Percentiles rank a stretch among this genome's conserved stretches.
Conservation (phyloP, 2,329 filamentous ascomycete species). For the Herpotrichia juniperi region DNA sequence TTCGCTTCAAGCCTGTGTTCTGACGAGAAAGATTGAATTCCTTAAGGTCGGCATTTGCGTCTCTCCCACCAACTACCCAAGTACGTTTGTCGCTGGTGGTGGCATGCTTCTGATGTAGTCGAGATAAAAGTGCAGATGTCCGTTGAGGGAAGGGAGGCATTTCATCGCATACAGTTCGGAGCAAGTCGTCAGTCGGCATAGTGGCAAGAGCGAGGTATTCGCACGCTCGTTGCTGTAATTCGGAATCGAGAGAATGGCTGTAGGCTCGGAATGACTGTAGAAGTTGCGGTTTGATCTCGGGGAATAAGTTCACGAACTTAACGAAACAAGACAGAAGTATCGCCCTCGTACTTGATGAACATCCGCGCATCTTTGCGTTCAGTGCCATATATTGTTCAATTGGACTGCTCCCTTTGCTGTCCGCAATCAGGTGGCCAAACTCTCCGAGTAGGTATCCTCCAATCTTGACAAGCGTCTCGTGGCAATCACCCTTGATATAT, state of each 20-base stretch:
- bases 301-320: slow-evolving; percentile 98
- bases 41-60: slow-evolving; percentile 81
- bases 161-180: slow-evolving; percentile 94
- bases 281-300: slow-evolving; percentile 96
- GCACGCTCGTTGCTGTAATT: slow-evolving; percentile 94
- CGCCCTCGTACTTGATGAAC: slow-evolving; percentile 85
- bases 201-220: slow-evolving; percentile 89
- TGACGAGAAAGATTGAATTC: slow-evolving; percentile 79
- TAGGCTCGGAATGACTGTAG: slow-evolving; percentile 89
- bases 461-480: slow-evolving; percentile 97
- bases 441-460: slow-evolving; percentile 95
- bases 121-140: slow-evolving; percentile 86
- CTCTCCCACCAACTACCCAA: slow-evolving; percentile 97
- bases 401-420: slow-evolving; percentile 88
- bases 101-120: slow-evolving; percentile 92
- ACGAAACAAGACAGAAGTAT: slow-evolving; percentile 95
- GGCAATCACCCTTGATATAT: slow-evolving; percentile 93
- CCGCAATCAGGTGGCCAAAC: slow-evolving; percentile 95
- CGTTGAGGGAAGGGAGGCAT: slow-evolving; percentile 98
- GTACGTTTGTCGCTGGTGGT: slow-evolving; percentile 94
- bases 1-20: slow-evolving; percentile 81
- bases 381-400: slow-evolving; percentile 97
- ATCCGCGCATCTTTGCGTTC: slow-evolving; percentile 86
- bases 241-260: slow-evolving; percentile 92
- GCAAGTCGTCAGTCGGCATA: slow-evolving; percentile 85